Conservation (phyloP, 306 rosid species). For the Cicer cuneatum region DNA sequence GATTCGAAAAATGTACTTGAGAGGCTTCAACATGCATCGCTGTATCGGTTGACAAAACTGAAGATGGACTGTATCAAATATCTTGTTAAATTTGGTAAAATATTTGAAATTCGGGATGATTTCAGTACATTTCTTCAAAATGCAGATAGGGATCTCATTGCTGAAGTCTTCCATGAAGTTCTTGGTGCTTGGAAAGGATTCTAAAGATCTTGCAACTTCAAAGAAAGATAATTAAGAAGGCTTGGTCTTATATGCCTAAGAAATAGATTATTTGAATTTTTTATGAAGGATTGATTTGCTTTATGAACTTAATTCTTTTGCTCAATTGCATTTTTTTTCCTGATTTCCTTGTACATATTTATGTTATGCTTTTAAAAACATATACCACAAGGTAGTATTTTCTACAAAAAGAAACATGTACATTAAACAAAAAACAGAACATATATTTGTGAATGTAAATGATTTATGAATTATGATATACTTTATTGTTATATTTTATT, state of each 20-base stretch:
- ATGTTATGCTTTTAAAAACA: conserved; percentile 46
- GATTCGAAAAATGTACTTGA: conserved; percentile 90
- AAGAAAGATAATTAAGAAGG: conserved; percentile 20
- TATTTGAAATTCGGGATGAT: conserved; percentile 78
- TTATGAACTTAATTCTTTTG: conserved; percentile 64
- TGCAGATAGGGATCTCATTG: conserved; percentile 86
- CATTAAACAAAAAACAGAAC: conserved; percentile 13
- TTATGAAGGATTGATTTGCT: conserved; percentile 55
- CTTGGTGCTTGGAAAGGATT: conserved; percentile 92
- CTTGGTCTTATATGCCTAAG: conserved; percentile 37
- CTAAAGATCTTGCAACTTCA: conserved; percentile 54
- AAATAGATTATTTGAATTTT: conserved; percentile 54
- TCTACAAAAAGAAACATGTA: conserved; percentile 32
- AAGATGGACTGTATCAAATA: conserved; percentile 78
- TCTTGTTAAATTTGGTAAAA: conserved; percentile 94
- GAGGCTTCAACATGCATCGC: conserved; percentile 89
- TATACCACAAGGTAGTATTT: conserved; percentile 48
- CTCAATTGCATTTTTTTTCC: conserved; percentile 43
- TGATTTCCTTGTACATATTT: conserved; percentile 49
- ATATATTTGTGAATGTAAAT: conserved; percentile 41
- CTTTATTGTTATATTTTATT: conserved; percentile 36
- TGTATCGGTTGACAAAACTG: conserved; percentile 73
- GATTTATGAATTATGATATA: conserved; percentile 38
- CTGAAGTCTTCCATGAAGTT: conserved; percentile 86
- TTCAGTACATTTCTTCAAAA: conserved; percentile 76